A percentile compares a stretch with the other conserved stretches of the same genome.
Conservation (phyloP, 148 eudicot species). For the Pharnaceum exiguum region DNA sequence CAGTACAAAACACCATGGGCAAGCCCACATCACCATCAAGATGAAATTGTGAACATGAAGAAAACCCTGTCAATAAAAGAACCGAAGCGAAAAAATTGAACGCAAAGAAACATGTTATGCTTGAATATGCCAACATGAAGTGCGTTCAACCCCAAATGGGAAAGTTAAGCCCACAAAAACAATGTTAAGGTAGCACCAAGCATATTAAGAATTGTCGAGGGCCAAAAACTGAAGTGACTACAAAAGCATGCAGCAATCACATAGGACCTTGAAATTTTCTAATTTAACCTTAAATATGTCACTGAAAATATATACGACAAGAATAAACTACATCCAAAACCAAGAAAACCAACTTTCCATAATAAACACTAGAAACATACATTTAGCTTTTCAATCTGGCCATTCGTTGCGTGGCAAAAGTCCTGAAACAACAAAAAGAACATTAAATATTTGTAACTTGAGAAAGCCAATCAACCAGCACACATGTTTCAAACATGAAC, state of each 20-base stretch:
- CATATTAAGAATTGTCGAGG: not conserved
- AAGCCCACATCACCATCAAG: not conserved
- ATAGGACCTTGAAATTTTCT: too few species aligned
- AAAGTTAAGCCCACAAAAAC: not conserved
- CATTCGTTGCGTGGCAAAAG: conserved; percentile 48
- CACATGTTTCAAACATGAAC: conserved; percentile 4
- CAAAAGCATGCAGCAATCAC: too few species aligned
- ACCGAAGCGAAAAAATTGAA: not conserved
- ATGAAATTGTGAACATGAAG: not conserved
- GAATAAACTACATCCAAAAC: not conserved
- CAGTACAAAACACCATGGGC: not conserved
- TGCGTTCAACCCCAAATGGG: not conserved
- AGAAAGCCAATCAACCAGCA: too few species aligned
- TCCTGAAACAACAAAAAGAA: conserved; percentile 44
- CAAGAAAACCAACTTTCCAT: not conserved
- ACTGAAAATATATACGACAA: too few species aligned
- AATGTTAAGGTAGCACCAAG: not conserved
- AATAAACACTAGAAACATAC: conserved; percentile 22
- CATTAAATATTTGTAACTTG: too few species aligned
- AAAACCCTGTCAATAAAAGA: not conserved
- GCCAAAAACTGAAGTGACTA: not conserved
- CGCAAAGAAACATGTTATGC: not conserved
- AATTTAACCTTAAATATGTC: too few species aligned
- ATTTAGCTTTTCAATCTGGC: conserved; percentile 57
- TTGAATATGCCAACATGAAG: not conserved